A percentile compares a stretch with the other conserved stretches of the same genome.
Conservation (phyloP, 352 stramenopile species). For the Pythium chondricola region DNA sequence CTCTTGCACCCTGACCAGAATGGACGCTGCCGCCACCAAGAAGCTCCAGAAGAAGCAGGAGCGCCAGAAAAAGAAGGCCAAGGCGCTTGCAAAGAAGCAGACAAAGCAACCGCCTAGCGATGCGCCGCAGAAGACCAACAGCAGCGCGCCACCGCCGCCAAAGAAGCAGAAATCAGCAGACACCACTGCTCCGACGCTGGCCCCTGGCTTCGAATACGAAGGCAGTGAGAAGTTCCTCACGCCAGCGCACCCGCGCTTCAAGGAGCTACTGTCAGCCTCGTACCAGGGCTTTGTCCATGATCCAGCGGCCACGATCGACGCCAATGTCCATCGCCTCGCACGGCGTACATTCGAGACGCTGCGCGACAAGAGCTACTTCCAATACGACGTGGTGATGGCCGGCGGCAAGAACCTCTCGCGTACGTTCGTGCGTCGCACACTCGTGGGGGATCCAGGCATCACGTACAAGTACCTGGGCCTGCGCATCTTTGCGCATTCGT, state of each 20-base stretch:
- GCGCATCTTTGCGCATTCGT: slow-evolving; percentile 79
- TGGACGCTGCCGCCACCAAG: slow-evolving; percentile 12
- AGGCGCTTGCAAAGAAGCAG: slow-evolving; percentile 14
- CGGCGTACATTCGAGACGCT: slow-evolving; percentile 21
- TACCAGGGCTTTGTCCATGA: slow-evolving; percentile 25
- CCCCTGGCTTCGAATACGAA: slow-evolving; percentile 13
- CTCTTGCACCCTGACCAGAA: no score
- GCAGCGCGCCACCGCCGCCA: neutral
- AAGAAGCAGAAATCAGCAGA: slow-evolving; percentile 8
- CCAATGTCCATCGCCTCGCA: slow-evolving; percentile 9
- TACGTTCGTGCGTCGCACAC: slow-evolving; percentile 72
- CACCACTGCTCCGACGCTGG: neutral
- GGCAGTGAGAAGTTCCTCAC: slow-evolving; percentile 21
- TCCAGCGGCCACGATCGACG: slow-evolving; percentile 7
- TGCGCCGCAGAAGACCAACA: neutral
- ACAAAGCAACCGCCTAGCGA: slow-evolving; percentile 1
- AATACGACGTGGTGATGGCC: slow-evolving; percentile 41
- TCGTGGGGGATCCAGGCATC: slow-evolving; percentile 76
- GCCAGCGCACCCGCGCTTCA: slow-evolving; percentile 14
- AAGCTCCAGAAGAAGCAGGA: slow-evolving; percentile 25
- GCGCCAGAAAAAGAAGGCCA: slow-evolving; percentile 24
- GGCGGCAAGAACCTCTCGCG: slow-evolving; percentile 35
- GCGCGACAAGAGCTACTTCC: slow-evolving; percentile 32
- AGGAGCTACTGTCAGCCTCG: slow-evolving; percentile 12
- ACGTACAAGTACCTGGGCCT: slow-evolving; percentile 89